A percentile compares a stretch with the other conserved stretches of the same genome.
Conservation (phyloP, 495 filamentous ascomycete genomes). For the Xylaria telfairii region DNA sequence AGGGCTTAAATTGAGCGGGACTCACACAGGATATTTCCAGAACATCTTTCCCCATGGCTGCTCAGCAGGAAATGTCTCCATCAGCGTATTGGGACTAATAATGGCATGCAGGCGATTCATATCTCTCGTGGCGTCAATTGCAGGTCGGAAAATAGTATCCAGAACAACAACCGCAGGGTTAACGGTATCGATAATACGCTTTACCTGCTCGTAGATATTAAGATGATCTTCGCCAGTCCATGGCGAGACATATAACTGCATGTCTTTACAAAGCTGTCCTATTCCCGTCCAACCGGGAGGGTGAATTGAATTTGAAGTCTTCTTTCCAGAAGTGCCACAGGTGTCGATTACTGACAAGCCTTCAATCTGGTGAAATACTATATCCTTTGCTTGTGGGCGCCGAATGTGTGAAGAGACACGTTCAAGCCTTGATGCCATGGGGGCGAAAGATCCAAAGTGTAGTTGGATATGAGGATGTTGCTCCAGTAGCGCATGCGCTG, state of each 20-base stretch:
- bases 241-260: slow-evolving; percentile 30
- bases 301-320: slow-evolving; percentile 10
- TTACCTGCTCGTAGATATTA: slow-evolving; percentile 44
- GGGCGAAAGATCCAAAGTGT: slow-evolving; percentile 32
- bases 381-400: slow-evolving; percentile 5
- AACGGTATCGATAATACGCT: slow-evolving; percentile 45
- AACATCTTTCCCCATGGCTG: slow-evolving; percentile 42
- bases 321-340: neutral
- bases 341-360: slow-evolving; percentile 9
- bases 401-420: slow-evolving; percentile 22
- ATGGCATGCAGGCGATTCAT: slow-evolving; percentile 33
- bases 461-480: slow-evolving; percentile 30
- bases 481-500: slow-evolving; percentile 30
- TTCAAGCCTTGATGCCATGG: slow-evolving; percentile 25
- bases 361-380: slow-evolving; percentile 27
- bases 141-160: slow-evolving; percentile 56
- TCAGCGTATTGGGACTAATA: slow-evolving; percentile 47
- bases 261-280: slow-evolving; percentile 18
- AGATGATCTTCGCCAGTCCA: slow-evolving; percentile 54
- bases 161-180: slow-evolving; percentile 49
- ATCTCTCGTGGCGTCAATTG: slow-evolving; percentile 48
- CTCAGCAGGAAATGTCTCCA: slow-evolving; percentile 47
- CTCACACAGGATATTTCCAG: slow-evolving; percentile 39
- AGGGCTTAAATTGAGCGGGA: neutral
- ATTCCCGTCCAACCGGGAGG: slow-evolving; percentile 23